A percentile compares a stretch with the other conserved stretches of the same genome.
Conservation (phyloP, 352 stramenopile species). For the Pythium coloratum region DNA sequence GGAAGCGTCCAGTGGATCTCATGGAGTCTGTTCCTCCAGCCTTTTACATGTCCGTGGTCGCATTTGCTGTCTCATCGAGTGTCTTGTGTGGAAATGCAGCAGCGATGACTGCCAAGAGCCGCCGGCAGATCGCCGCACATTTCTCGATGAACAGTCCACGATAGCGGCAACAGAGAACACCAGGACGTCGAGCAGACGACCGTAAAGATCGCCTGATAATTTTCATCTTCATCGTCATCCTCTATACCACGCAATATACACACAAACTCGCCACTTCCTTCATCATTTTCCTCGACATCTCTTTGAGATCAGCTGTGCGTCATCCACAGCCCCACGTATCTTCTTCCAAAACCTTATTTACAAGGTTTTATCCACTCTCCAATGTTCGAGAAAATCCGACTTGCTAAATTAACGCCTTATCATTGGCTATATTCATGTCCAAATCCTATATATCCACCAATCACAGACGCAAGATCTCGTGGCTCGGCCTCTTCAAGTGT, state of each 20-base stretch:
- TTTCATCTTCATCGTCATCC: constrained; percentile 20
- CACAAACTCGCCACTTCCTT: not conserved
- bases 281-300: constrained; percentile 5
- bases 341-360: constrained; percentile 5
- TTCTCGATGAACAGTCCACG: constrained; percentile 13
- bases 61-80: constrained; percentile 16
- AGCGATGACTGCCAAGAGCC: not conserved
- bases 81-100: not conserved
- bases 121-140: not conserved
- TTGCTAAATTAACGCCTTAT: not conserved
- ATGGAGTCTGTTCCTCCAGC: constrained; percentile 15
- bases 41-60: constrained; percentile 16
- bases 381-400: constrained; percentile 19
- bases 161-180: not conserved
- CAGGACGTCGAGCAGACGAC: constrained; percentile 15
- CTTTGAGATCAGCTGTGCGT: not conserved
- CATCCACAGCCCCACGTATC: not conserved
- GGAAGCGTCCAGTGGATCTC: constrained; percentile 15
- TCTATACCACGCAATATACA: not conserved
- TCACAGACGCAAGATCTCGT: constrained; percentile 14
- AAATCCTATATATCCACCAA: constrained; percentile 15
- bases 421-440: constrained; percentile 10
- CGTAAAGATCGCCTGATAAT: not conserved
- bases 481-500: constrained; percentile 21
- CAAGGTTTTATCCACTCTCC: constrained; percentile 2